Conservation (phyloP, 2,329 filamentous ascomycete genomes). For the Calcarisporium arbuscula region DNA sequence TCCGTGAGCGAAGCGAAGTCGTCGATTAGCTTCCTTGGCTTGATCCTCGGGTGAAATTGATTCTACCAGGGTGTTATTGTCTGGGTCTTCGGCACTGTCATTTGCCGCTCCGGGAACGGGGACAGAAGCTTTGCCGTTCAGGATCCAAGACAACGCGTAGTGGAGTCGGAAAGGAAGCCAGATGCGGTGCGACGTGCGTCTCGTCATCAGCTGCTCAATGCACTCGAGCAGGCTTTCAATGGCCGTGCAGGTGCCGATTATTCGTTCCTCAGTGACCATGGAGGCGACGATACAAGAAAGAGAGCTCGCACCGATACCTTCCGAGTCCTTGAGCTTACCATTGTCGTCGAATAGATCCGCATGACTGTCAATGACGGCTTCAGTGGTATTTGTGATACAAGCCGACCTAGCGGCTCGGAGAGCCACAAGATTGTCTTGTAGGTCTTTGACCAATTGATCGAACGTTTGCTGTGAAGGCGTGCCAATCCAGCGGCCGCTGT, state of each 20-base stretch:
- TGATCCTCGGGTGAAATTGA: conserved; percentile 21
- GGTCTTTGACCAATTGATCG: conserved; percentile 11
- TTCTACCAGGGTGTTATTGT: conserved; percentile 15
- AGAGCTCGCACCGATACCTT: conserved; percentile 16
- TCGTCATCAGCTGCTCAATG: conserved; percentile 27
- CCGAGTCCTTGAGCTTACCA: conserved; percentile 26
- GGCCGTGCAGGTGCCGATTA: conserved; percentile 18
- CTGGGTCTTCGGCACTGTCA: conserved; percentile 12
- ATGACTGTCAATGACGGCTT: conserved; percentile 32
- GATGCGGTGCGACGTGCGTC: conserved; percentile 26
- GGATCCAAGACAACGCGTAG: conserved; percentile 32
- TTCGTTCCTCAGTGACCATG: conserved; percentile 42
- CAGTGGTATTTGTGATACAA: conserved; percentile 27
- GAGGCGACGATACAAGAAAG: conserved; percentile 35
- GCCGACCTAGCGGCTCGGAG: conserved; percentile 20
- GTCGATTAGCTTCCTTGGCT: conserved; percentile 26
- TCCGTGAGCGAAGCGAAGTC: conserved; percentile 28
- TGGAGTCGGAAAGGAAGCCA: conserved; percentile 36
- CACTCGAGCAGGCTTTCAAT: conserved; percentile 29
- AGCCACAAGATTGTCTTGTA: conserved; percentile 16
- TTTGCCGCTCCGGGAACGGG: conserved; percentile 14
- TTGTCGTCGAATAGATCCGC: conserved; percentile 33
- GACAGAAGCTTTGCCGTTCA: conserved; percentile 14
- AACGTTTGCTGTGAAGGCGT: conserved; percentile 16
- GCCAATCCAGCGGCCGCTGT: conserved; percentile 23